Conservation (phyloP, 2,329 filamentous ascomycete species). For the Lasiodiplodia hormozganensis region DNA sequence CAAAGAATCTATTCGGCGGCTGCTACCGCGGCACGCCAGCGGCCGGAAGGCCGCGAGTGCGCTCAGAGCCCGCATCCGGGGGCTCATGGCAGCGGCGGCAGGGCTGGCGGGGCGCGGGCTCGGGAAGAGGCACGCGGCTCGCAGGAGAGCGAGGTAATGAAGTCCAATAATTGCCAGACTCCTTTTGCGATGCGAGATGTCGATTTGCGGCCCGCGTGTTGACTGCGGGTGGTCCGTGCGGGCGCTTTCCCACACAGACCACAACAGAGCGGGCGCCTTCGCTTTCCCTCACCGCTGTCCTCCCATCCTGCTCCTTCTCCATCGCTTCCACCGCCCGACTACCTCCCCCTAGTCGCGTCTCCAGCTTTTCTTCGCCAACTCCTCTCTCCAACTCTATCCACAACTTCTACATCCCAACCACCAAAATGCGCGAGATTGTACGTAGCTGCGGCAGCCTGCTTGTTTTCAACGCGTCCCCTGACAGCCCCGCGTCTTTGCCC, state of each 20-base stretch:
- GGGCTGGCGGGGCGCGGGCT: neutral
- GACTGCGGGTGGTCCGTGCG: slow-evolving; percentile 1
- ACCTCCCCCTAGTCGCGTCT: slow-evolving; percentile 13
- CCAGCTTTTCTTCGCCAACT: slow-evolving; percentile 4
- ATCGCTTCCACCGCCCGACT: slow-evolving; percentile 21
- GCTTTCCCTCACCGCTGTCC: slow-evolving; percentile 25
- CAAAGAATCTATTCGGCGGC: slow-evolving; percentile 12
- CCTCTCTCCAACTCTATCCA: slow-evolving; percentile 8
- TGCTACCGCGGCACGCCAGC: neutral
- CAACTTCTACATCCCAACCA: slow-evolving; percentile 27
- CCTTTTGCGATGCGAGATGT: slow-evolving; percentile 17
- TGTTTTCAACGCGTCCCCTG: slow-evolving; percentile 53
- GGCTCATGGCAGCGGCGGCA: slow-evolving; percentile 6
- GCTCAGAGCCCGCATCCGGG: slow-evolving; percentile 3
- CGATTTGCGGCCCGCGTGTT: slow-evolving; percentile 24
- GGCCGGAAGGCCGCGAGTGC: slow-evolving; percentile 5
- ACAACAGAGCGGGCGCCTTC: slow-evolving; percentile 23
- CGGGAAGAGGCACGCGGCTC: neutral
- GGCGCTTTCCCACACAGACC: slow-evolving; percentile 24
- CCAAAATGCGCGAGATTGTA: slow-evolving; percentile 74
- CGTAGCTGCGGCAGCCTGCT: slow-evolving; percentile 50
- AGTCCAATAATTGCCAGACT: slow-evolving; percentile 14
- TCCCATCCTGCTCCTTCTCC: slow-evolving; percentile 25
- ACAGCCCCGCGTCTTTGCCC: slow-evolving; percentile 51
- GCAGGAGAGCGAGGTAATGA: neutral